Evolutionary conservation across 495 filamentous ascomycete species (phyloP).

Genomic region (Penicillium silybi): DNA sequence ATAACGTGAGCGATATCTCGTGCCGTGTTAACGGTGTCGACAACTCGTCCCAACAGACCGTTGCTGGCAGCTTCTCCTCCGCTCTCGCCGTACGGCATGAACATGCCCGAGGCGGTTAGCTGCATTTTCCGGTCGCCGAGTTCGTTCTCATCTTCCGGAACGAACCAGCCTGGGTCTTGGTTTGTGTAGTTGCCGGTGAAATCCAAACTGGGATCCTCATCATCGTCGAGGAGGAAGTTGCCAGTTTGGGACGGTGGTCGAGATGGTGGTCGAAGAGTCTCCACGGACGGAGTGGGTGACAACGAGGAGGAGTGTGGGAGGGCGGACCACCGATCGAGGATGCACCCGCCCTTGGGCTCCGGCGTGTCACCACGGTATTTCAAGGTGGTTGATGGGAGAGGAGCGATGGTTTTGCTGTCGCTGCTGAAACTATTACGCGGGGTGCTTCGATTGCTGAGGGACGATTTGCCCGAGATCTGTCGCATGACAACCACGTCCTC

Average conservation of each 20-base stretch:
- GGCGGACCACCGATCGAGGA: slow-evolving; percentile 37
- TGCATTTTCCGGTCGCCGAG: slow-evolving; percentile 48
- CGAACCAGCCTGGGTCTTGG: slow-evolving; percentile 34
- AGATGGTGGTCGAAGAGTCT: slow-evolving; percentile 68
- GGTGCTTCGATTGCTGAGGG: slow-evolving; percentile 44
- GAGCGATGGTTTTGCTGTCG: slow-evolving; percentile 90
- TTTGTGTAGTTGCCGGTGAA: slow-evolving; percentile 29
- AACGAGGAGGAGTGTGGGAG: slow-evolving; percentile 29
- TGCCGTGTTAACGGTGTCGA: slow-evolving; percentile 94
- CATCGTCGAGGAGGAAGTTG: slow-evolving; percentile 66
- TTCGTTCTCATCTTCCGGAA: slow-evolving; percentile 34
- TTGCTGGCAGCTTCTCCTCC: slow-evolving; percentile 55
- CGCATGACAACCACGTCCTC: slow-evolving; percentile 89
- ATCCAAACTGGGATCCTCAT: slow-evolving; percentile 54
- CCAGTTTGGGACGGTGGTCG: slow-evolving; percentile 65
- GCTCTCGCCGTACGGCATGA: slow-evolving; percentile 76
- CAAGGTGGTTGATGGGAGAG: slow-evolving; percentile 84
- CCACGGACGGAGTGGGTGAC: slow-evolving; percentile 70
- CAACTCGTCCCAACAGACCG: slow-evolving; percentile 72
- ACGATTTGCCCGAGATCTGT: slow-evolving; percentile 45
- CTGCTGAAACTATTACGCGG: slow-evolving; percentile 49
- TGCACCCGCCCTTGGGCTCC: slow-evolving; percentile 43
- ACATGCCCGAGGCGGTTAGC: slow-evolving; percentile 76
- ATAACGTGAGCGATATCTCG: slow-evolving; percentile 94
- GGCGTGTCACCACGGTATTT: slow-evolving; percentile 84